These are phyloP conservation scores for Spathaspora sp. DNA, from an alignment of 1,139 yeast species.

Conservation along the genomic window DNA sequence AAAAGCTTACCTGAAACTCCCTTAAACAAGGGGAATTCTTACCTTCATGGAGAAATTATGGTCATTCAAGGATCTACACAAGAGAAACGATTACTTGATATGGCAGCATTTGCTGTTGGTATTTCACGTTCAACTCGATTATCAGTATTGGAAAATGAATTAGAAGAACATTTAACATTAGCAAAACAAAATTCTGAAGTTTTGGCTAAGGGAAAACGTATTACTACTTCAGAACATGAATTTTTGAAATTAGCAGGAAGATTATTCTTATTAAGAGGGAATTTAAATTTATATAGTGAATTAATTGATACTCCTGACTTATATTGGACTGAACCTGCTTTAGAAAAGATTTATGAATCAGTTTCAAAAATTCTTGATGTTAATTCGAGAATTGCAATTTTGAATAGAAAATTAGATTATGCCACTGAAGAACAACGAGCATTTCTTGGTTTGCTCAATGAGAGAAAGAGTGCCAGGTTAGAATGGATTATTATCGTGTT, in stretches of 20 bases:
- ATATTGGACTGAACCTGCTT: slow-evolving; percentile 87
- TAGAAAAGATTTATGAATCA: slow-evolving; percentile 71
- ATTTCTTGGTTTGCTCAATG: slow-evolving; percentile 69
- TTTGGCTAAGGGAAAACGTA: slow-evolving; percentile 60
- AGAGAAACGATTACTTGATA: slow-evolving; percentile 60
- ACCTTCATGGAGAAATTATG: slow-evolving; percentile 68
- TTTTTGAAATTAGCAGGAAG: slow-evolving; percentile 72
- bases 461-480: slow-evolving; percentile 69
- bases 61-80: slow-evolving; percentile 52
- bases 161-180: slow-evolving; percentile 63
- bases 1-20: slow-evolving; percentile 24
- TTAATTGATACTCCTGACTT: slow-evolving; percentile 89
- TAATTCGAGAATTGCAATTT: slow-evolving; percentile 69
- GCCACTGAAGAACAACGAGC: slow-evolving; percentile 88
- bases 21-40: slow-evolving; percentile 32
- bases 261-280: slow-evolving; percentile 72
- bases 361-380: slow-evolving; percentile 75
- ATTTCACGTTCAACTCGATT: slow-evolving; percentile 81
- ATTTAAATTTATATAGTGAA: slow-evolving; percentile 82
- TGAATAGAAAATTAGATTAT: slow-evolving; percentile 83
- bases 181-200: slow-evolving; percentile 66
- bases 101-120: slow-evolving; percentile 88
- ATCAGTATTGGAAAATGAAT: slow-evolving; percentile 70
- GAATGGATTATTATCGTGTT: slow-evolving; percentile 87
- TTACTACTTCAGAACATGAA: slow-evolving; percentile 61